Conservation (phyloP, 163 green algal genomes). For the Chlamydomonas reinhardtii region DNA sequence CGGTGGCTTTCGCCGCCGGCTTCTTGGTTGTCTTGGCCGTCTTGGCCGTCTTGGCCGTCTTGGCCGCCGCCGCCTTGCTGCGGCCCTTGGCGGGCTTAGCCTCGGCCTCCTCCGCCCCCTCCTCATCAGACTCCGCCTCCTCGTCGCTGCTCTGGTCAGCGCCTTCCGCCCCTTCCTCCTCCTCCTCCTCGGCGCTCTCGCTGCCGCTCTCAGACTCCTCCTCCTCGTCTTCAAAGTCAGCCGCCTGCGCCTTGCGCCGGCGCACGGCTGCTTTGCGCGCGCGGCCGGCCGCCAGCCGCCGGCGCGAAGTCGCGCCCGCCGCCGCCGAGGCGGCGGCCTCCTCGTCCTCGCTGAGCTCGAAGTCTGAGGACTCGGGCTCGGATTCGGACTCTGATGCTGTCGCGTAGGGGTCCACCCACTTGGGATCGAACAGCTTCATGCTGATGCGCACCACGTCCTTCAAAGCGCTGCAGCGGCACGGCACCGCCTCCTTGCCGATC, state of each 20-base stretch:
- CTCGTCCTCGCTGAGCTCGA: slow-evolving; percentile 16
- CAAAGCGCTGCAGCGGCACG: slow-evolving; percentile 71
- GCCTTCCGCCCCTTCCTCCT: not conserved
- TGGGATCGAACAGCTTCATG: slow-evolving; percentile 87
- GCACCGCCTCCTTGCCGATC: slow-evolving; percentile 48
- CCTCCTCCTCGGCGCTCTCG: slow-evolving; percentile 1
- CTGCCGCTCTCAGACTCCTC: not conserved
- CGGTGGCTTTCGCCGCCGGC: not conserved
- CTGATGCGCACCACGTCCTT: slow-evolving; percentile 83
- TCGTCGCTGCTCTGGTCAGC: slow-evolving; percentile 9
- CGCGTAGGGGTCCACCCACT: slow-evolving; percentile 49
- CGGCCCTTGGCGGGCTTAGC: not conserved
- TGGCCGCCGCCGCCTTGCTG: not conserved
- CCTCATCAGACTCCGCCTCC: slow-evolving; percentile 38
- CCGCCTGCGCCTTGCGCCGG: not conserved
- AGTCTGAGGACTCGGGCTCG: not conserved
- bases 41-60: not conserved
- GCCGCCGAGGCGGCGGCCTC: slow-evolving; percentile 6
- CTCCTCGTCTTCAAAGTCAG: not conserved
- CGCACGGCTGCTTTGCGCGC: not conserved
- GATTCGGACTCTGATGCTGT: not conserved
- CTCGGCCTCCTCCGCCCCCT: slow-evolving; percentile 13
- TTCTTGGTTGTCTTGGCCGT: not conserved
- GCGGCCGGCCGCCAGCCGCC: no score
- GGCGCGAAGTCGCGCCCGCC: not conserved